phyloP scores from a whole-genome alignment of 352 stramenopile genomes.

The Globisporangium cylindrosporum region DNA sequence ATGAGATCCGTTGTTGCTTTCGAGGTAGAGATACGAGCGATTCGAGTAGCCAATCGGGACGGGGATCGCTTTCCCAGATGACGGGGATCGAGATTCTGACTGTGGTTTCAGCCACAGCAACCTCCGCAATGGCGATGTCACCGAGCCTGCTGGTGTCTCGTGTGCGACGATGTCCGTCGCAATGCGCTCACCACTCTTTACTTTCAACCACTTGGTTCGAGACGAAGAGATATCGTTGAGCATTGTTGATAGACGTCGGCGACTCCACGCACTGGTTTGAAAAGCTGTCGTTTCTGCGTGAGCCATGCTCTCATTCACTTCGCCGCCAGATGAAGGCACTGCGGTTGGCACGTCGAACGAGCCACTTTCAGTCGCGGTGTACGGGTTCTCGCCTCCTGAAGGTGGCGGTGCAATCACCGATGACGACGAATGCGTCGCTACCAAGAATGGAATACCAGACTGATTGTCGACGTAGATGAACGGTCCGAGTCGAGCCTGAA shows the following conservation, averaged over 20 bases:
- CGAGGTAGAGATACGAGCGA: slow-evolving; percentile 78
- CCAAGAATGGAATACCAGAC: slow-evolving; percentile 78
- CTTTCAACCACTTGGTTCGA: slow-evolving; percentile 63
- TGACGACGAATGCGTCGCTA: slow-evolving; percentile 51
- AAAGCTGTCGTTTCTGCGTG: slow-evolving; percentile 47
- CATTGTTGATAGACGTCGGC: slow-evolving; percentile 65
- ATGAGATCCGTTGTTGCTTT: slow-evolving; percentile 54
- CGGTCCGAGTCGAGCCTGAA: slow-evolving; percentile 54
- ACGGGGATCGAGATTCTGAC: slow-evolving; percentile 36
- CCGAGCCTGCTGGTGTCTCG: slow-evolving; percentile 76
- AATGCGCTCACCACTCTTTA: slow-evolving; percentile 58
- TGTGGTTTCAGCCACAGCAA: slow-evolving; percentile 78
- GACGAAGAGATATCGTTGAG: slow-evolving; percentile 75
- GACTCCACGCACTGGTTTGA: slow-evolving; percentile 52
- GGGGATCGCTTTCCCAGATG: slow-evolving; percentile 64
- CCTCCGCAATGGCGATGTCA: slow-evolving; percentile 69
- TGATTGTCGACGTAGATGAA: slow-evolving; percentile 89
- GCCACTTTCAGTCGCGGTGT: slow-evolving; percentile 17
- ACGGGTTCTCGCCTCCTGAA: slow-evolving; percentile 15
- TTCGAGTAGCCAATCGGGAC: slow-evolving; percentile 88
- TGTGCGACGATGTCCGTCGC: slow-evolving; percentile 81
- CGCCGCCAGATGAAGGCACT: slow-evolving; percentile 28
- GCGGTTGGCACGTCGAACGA: slow-evolving; percentile 58
- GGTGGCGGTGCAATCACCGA: slow-evolving; percentile 18
- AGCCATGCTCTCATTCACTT: slow-evolving; percentile 42